Percentiles rank a stretch among this genome's conserved stretches.
These are phyloP conservation scores for Rhynchospora breviuscula DNA, from an alignment of 176 grass and related monocot species.

Conservation along the genomic window DNA sequence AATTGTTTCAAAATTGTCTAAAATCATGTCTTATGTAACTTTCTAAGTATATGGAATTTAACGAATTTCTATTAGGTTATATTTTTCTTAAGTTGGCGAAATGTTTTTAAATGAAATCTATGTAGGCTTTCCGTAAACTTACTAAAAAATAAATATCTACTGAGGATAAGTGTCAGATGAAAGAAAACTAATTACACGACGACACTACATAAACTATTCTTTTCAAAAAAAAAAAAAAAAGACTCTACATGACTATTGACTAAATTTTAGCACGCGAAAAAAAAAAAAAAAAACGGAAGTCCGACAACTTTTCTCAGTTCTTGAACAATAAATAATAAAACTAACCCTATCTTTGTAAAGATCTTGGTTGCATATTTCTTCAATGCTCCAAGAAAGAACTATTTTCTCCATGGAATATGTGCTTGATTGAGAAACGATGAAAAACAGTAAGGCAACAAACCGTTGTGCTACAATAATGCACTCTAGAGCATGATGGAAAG, in stretches of 20 bases:
- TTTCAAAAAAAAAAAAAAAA: too few relatives aligned
- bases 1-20: not conserved
- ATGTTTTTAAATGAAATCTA: not conserved
- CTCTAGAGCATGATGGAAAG: not conserved
- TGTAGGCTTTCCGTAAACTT: not conserved
- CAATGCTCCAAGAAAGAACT: constrained; percentile 50
- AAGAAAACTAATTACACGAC: not conserved
- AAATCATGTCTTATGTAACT: not conserved
- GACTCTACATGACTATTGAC: too few relatives aligned
- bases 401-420: constrained; percentile 24
- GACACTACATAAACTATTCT: too few relatives aligned
- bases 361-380: constrained; percentile 29
- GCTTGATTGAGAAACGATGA: not conserved
- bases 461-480: not conserved
- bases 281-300: not conserved
- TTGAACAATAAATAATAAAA: not conserved
- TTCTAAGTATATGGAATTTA: not conserved
- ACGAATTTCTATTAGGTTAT: not conserved
- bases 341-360: constrained; percentile 38
- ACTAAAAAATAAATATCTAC: not conserved
- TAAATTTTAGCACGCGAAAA: not conserved
- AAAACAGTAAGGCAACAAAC: not conserved
- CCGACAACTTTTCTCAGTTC: not conserved
- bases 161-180: not conserved
- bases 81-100: not conserved